phyloP scores from a whole-genome alignment of 805 yeast species.

The Barnettozyma pratensis region DNA sequence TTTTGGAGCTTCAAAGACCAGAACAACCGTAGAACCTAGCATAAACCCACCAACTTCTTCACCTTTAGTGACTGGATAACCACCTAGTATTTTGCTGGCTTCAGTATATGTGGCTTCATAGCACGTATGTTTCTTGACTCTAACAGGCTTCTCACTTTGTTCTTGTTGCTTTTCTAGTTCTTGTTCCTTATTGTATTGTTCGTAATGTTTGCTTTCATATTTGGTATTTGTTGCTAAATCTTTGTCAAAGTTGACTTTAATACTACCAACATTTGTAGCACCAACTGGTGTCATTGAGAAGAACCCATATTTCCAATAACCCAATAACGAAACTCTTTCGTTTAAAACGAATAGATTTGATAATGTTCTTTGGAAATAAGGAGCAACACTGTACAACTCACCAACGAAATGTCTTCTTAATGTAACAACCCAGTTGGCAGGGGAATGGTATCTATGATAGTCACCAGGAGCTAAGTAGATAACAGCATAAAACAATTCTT shows the following conservation, averaged over 20 bases:
- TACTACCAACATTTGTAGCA: constrained; percentile 97
- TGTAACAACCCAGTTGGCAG: constrained; percentile 93
- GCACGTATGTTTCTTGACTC: constrained; percentile 68
- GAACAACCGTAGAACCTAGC: constrained; percentile 93
- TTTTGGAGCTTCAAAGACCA: constrained; percentile 93
- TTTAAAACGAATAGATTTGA: constrained; percentile 85
- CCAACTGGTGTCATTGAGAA: constrained; percentile 99
- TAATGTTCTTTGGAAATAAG: constrained; percentile 85
- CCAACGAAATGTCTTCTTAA: constrained; percentile 94
- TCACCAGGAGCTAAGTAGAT: constrained; percentile 98
- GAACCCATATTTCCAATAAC: constrained; percentile 95
- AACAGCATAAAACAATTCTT: constrained; percentile 77
- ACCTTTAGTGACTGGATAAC: constrained; percentile 85
- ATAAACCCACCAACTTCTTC: constrained; percentile 97
- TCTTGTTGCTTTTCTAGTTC: constrained; percentile 2
- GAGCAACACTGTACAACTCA: constrained; percentile 92
- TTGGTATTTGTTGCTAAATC: constrained; percentile 79
- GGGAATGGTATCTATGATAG: constrained; percentile 95
- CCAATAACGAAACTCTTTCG: constrained; percentile 92
- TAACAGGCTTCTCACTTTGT: constrained; percentile 23
- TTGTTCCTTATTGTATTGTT: constrained; percentile 16
- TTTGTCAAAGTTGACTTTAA: constrained; percentile 85
- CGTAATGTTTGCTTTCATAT: constrained; percentile 40
- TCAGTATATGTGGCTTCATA: constrained; percentile 89
- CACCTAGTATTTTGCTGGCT: constrained; percentile 73